These are phyloP conservation scores for Colletotrichum chrysophilum DNA, from an alignment of 2,329 filamentous ascomycete genomes.

Conservation along the genomic window DNA sequence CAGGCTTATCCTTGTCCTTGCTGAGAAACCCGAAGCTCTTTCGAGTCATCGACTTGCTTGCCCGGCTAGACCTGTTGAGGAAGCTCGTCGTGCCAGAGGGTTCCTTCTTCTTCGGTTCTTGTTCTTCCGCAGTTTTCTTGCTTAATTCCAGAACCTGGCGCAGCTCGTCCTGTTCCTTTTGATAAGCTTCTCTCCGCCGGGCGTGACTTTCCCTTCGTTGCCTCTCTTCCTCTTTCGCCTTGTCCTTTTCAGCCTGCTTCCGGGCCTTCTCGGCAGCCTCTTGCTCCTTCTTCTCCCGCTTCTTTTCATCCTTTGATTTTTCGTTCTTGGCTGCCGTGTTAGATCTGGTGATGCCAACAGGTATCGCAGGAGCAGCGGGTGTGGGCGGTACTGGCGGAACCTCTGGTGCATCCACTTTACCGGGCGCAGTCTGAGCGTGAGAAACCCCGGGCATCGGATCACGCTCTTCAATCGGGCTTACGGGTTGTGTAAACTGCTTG, in stretches of 20 bases:
- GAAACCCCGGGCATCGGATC: slow-evolving; percentile 64
- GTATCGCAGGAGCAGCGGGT: slow-evolving; percentile 30
- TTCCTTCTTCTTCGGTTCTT: slow-evolving; percentile 44
- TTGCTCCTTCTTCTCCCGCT: slow-evolving; percentile 72
- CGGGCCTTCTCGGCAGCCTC: slow-evolving; percentile 57
- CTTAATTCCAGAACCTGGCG: slow-evolving; percentile 70
- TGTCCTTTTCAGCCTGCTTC: slow-evolving; percentile 51
- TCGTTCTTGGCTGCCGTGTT: slow-evolving; percentile 24
- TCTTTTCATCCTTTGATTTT: slow-evolving; percentile 65
- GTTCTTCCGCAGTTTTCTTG: slow-evolving; percentile 63
- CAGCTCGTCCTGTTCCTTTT: slow-evolving; percentile 66
- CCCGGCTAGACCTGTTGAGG: slow-evolving; percentile 71
- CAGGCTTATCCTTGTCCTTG: slow-evolving; percentile 50
- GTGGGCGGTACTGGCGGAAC: slow-evolving; percentile 36
- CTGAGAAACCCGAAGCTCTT: slow-evolving; percentile 74
- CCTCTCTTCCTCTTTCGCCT: slow-evolving; percentile 49
- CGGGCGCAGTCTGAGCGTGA: slow-evolving; percentile 70
- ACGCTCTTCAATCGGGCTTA: slow-evolving; percentile 49
- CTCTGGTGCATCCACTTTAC: slow-evolving; percentile 28
- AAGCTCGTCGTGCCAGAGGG: slow-evolving; percentile 48
- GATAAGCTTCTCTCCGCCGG: slow-evolving; percentile 41
- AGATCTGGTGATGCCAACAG: slow-evolving; percentile 24
- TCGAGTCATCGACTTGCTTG: slow-evolving; percentile 79
- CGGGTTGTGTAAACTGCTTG: slow-evolving; percentile 56
- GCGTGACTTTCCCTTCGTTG: slow-evolving; percentile 40